These are phyloP conservation scores for Candida multigemmis DNA, from an alignment of 805 yeast genomes.

Conservation along the genomic window DNA sequence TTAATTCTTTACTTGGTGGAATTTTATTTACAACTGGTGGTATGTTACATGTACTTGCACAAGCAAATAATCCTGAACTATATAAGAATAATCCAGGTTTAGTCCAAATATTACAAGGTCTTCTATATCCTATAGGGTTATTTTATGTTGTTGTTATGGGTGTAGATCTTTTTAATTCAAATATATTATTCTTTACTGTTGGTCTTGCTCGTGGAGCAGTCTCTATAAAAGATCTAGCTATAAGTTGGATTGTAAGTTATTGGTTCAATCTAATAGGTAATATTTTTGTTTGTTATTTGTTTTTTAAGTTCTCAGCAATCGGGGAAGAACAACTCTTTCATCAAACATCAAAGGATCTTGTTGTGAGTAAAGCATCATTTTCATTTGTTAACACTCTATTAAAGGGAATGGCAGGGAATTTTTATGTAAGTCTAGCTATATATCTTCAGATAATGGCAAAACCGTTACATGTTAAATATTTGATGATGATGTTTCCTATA, in stretches of 20 bases:
- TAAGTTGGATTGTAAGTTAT: slow-evolving; percentile 64
- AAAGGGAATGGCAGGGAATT: slow-evolving; percentile 71
- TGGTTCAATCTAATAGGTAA: slow-evolving; percentile 56
- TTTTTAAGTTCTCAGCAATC: slow-evolving; percentile 49
- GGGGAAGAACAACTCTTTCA: slow-evolving; percentile 32
- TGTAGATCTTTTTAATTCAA: slow-evolving; percentile 68
- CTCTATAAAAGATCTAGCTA: slow-evolving; percentile 47
- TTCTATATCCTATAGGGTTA: slow-evolving; percentile 60
- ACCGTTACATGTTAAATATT: slow-evolving; percentile 67
- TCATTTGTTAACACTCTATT: slow-evolving; percentile 56
- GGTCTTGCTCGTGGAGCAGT: slow-evolving; percentile 67
- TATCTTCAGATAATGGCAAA: slow-evolving; percentile 72
- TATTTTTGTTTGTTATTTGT: slow-evolving; percentile 56
- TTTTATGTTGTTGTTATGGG: slow-evolving; percentile 72
- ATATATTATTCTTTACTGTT: slow-evolving; percentile 61
- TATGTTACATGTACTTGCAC: slow-evolving; percentile 52
- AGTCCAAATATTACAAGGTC: slow-evolving; percentile 47
- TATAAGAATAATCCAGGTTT: slow-evolving; percentile 40
- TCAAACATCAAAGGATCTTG: slow-evolving; percentile 39
- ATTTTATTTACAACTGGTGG: slow-evolving; percentile 64
- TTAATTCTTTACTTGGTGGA: slow-evolving; percentile 67
- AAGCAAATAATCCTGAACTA: slow-evolving; percentile 40
- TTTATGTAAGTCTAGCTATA: slow-evolving; percentile 66
- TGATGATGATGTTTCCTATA: slow-evolving; percentile 57
- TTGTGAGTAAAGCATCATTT: slow-evolving; percentile 30